Evolutionary conservation across 2,329 filamentous ascomycete species (phyloP).

Genomic region (Pseudodiploospora longispora): DNA sequence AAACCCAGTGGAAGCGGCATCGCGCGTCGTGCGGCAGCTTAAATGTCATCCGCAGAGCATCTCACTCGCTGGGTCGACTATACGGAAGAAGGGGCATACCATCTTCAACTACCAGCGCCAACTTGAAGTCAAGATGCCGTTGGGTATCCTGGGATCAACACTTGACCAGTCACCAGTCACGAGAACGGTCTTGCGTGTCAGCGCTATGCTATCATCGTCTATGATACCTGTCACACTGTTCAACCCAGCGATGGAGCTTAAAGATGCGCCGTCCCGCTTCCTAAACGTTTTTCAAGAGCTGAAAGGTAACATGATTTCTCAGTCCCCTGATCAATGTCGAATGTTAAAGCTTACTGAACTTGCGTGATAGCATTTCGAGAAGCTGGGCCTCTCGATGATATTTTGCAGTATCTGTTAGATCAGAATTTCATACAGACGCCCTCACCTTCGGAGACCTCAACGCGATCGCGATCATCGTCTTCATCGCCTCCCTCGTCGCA

Average conservation of each 20-base stretch:
- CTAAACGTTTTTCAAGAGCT: slow-evolving; percentile 10
- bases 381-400: slow-evolving; percentile 13
- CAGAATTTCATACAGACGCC: slow-evolving; percentile 17
- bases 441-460: slow-evolving; percentile 7
- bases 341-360: not conserved
- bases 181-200: slow-evolving; percentile 15
- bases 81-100: slow-evolving; percentile 11
- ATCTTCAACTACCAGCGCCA: slow-evolving; percentile 11
- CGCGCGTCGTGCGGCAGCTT: slow-evolving; percentile 10
- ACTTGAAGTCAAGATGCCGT: slow-evolving; percentile 6
- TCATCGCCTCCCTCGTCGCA: slow-evolving; percentile 12
- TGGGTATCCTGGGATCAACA: slow-evolving; percentile 12
- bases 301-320: slow-evolving; percentile 7
- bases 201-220: slow-evolving; percentile 16
- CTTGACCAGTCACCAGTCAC: slow-evolving; percentile 17
- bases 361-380: slow-evolving; percentile 11
- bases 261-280: slow-evolving; percentile 10
- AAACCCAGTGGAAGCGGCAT: slow-evolving; percentile 12
- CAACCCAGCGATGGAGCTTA: slow-evolving; percentile 4
- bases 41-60: slow-evolving; percentile 15
- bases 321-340: not conserved
- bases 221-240: slow-evolving; percentile 16
- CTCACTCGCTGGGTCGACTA: slow-evolving; percentile 14
- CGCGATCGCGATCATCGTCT: slow-evolving; percentile 5
- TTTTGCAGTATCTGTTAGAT: slow-evolving; percentile 17